phyloP scores from a whole-genome alignment of 768 basidiomycete genomes.

The Mycena galopus region DNA sequence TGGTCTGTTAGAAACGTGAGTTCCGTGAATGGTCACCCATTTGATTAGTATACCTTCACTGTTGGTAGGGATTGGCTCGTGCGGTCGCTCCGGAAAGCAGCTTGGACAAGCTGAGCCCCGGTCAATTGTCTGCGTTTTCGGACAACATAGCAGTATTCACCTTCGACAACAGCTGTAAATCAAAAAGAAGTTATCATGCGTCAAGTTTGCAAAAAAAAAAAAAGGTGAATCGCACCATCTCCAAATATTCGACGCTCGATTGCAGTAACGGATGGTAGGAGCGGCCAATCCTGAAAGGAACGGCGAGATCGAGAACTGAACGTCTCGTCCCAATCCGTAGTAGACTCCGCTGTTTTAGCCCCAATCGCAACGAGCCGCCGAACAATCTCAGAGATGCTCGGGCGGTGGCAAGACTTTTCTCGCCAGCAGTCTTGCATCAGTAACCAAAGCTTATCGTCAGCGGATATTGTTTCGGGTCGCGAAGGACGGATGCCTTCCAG shows the following conservation, averaged over 20 bases:
- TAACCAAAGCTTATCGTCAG: constrained; percentile 22
- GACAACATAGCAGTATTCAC: neutral
- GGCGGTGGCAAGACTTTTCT: constrained; percentile 7
- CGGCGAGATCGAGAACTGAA: constrained; percentile 25
- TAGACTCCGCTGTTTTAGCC: neutral
- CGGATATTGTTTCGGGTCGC: constrained; percentile 1
- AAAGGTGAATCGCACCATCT: neutral
- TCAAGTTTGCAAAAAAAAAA: neutral
- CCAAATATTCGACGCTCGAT: constrained; percentile 24
- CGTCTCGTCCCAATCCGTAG: constrained; percentile 27
- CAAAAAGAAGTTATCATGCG: too few species aligned
- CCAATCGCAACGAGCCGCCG: constrained; percentile 23
- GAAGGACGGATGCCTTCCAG: constrained; percentile 14
- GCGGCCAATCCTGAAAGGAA: constrained; percentile 25
- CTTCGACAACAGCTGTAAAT: neutral
- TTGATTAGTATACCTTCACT: too few species aligned
- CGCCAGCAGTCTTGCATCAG: constrained; percentile 29
- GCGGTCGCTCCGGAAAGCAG: too few species aligned
- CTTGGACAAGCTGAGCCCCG: too few species aligned
- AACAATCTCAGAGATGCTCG: constrained; percentile 7
- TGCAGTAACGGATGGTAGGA: constrained; percentile 21
- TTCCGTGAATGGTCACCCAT: too few species aligned
- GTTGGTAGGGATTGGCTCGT: too few species aligned
- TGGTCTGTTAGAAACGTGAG: too few species aligned
- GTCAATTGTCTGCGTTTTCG: too few species aligned